phyloP scores from a whole-genome alignment of 129 eudicot genomes.

The Oenanthe sinensis region DNA sequence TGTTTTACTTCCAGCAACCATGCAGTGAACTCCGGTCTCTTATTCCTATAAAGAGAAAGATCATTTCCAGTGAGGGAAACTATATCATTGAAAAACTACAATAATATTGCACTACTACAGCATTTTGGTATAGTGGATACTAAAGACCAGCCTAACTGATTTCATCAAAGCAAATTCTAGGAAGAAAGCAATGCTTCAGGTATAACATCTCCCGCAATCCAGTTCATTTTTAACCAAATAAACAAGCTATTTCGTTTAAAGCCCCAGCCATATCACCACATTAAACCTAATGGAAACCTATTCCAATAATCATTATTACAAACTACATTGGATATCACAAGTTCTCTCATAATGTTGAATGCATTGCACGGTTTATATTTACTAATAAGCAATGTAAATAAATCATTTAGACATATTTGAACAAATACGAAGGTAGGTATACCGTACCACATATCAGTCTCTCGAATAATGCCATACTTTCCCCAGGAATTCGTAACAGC shows the following conservation, averaged over 20 bases:
- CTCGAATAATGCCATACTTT: slow-evolving; percentile 73
- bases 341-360: background rate
- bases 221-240: background rate
- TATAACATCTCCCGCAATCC: background rate
- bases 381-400: no score
- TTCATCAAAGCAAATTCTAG: background rate
- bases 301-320: background rate
- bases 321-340: background rate
- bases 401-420: background rate
- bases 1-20: slow-evolving; percentile 91
- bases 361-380: background rate
- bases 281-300: background rate
- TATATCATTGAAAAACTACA: background rate
- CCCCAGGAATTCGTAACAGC: slow-evolving; percentile 91
- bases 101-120: background rate
- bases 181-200: background rate
- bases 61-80: slow-evolving; percentile 1
- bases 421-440: background rate
- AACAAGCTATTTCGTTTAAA: background rate
- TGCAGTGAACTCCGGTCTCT: slow-evolving; percentile 93
- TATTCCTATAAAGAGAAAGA: slow-evolving; percentile 52
- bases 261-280: background rate
- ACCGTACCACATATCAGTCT: slow-evolving; percentile 87
- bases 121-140: background rate
- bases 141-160: background rate